Evolutionary conservation across 2,329 filamentous ascomycete species (phyloP).

Genomic region (Aspergillus glaucus): DNA sequence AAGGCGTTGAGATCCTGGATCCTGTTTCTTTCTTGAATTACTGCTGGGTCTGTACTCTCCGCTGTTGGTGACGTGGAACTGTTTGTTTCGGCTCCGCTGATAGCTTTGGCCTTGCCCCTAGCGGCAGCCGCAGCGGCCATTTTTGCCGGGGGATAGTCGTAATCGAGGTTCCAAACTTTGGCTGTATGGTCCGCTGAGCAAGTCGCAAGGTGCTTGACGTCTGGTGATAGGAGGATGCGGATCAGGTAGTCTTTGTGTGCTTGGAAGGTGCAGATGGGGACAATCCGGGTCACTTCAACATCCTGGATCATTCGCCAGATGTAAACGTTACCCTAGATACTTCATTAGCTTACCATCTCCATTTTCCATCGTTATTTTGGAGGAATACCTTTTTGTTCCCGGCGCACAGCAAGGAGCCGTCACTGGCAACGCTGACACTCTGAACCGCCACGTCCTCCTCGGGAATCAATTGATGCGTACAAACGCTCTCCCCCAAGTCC

Average conservation of each 20-base stretch:
- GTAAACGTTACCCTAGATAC: constrained; percentile 78
- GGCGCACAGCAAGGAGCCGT: constrained; percentile 86
- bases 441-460: constrained; percentile 92
- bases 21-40: constrained; percentile 12
- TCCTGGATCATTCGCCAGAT: constrained; percentile 90
- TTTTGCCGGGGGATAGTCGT: constrained; percentile 46
- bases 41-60: constrained; percentile 15
- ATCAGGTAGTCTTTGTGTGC: constrained; percentile 92
- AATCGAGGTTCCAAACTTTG: constrained; percentile 91
- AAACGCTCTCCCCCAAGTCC: constrained; percentile 96
- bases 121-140: constrained; percentile 20
- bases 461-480: constrained; percentile 90
- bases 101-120: constrained; percentile 13
- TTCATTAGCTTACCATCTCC: constrained; percentile 2
- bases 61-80: background rate
- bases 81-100: constrained; percentile 4
- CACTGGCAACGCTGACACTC: constrained; percentile 91
- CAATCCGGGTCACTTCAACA: constrained; percentile 72
- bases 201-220: constrained; percentile 89
- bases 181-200: constrained; percentile 92
- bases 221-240: constrained; percentile 81
- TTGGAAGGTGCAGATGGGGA: constrained; percentile 81
- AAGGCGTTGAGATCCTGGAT: constrained; percentile 22
- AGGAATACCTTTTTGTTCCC: constrained; percentile 77
- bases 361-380: no score